These are phyloP conservation scores for Termitomyces sp. DNA, from an alignment of 768 basidiomycete species.

Conservation along the genomic window DNA sequence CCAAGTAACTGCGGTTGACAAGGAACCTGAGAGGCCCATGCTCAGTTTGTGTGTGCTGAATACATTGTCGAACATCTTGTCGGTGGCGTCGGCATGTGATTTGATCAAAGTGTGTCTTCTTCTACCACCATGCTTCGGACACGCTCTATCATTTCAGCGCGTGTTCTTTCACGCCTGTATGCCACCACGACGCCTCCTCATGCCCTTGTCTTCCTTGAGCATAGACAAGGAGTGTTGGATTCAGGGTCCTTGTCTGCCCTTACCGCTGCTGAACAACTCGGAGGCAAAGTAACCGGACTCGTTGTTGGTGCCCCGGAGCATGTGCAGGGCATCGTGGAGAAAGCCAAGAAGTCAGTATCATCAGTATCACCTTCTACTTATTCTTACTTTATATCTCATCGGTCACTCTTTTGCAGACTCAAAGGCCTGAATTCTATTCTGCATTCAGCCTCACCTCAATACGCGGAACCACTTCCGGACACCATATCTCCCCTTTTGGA, in stretches of 20 bases:
- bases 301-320: constrained; percentile 67
- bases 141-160: constrained; percentile 9
- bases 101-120: constrained; percentile 6
- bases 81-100: constrained; percentile 3
- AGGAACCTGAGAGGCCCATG: not conserved
- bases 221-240: constrained; percentile 75
- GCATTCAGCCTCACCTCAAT: constrained; percentile 66
- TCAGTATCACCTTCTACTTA: not conserved
- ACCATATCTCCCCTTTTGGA: constrained; percentile 79
- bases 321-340: constrained; percentile 59
- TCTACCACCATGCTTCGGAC: constrained; percentile 12
- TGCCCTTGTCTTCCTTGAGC: constrained; percentile 87
- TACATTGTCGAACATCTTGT: not conserved
- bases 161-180: constrained; percentile 38
- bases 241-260: constrained; percentile 85
- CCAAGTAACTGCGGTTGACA: not conserved
- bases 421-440: constrained; percentile 64
- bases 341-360: constrained; percentile 69
- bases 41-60: not conserved
- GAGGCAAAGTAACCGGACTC: constrained; percentile 80
- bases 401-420: constrained; percentile 36
- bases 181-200: constrained; percentile 59
- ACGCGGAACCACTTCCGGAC: constrained; percentile 69
- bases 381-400: not conserved
- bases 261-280: constrained; percentile 83